These are phyloP conservation scores for Neoarthrinium moseri DNA, from an alignment of 2,329 filamentous ascomycete species.

Conservation along the genomic window DNA sequence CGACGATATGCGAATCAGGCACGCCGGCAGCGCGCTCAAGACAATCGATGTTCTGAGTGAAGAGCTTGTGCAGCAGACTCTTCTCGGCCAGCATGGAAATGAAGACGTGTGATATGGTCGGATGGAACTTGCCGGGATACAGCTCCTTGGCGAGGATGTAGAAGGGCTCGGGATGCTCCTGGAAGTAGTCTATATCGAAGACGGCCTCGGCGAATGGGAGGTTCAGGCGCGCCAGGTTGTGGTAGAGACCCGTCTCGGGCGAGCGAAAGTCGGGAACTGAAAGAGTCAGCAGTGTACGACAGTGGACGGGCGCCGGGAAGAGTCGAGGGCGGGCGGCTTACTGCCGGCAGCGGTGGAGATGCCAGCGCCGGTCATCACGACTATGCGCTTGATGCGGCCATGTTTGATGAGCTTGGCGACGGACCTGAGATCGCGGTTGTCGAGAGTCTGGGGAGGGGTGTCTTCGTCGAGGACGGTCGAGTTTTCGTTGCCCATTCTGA, in stretches of 20 bases:
- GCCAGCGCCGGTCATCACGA: conserved; percentile 88
- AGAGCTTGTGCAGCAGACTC: conserved; percentile 76
- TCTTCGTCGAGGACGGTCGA: conserved; percentile 66
- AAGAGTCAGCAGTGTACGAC: not conserved
- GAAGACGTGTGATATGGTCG: conserved; percentile 89
- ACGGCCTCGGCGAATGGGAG: conserved; percentile 89
- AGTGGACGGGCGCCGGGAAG: not conserved
- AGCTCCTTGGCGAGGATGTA: conserved; percentile 90
- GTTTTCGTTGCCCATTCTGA: conserved; percentile 83
- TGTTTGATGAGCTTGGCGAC: conserved; percentile 79
- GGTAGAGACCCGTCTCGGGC: conserved; percentile 88
- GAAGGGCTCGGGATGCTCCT: conserved; percentile 80
- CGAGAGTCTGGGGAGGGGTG: conserved; percentile 63
- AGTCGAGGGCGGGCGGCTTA: conserved; percentile 28
- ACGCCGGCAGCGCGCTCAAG: conserved; percentile 87
- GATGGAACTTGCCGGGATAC: conserved; percentile 84
- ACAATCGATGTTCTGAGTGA: conserved; percentile 98
- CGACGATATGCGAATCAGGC: conserved; percentile 76
- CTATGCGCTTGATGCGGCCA: conserved; percentile 66
- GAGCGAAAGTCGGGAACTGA: conserved; percentile 92
- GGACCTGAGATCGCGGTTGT: conserved; percentile 66
- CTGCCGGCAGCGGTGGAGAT: conserved; percentile 74
- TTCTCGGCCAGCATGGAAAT: conserved; percentile 79
- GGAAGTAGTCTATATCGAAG: conserved; percentile 91
- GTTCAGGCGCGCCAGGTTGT: conserved; percentile 82